Conservation (phyloP, 306 rosid genomes). For the Prunus fruticosa region DNA sequence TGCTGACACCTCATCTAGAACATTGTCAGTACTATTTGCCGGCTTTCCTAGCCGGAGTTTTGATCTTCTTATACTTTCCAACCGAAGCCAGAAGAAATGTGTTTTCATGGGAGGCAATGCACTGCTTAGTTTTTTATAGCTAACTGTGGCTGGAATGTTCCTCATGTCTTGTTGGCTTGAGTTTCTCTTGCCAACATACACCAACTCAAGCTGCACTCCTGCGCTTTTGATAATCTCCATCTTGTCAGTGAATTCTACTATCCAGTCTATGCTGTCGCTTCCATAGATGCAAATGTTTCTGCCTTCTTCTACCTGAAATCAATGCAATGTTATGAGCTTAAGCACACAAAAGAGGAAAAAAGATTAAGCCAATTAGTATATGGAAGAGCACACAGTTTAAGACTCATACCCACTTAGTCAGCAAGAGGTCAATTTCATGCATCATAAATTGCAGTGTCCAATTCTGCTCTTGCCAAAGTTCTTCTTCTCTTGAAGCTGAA, state of each 20-base stretch:
- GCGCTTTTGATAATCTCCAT: constrained; percentile 30
- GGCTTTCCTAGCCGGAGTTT: constrained; percentile 30
- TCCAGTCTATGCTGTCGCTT: constrained; percentile 47
- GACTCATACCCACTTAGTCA: constrained; percentile 53
- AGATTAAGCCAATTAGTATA: background rate
- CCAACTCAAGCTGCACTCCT: constrained; percentile 48
- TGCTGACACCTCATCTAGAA: constrained; percentile 40
- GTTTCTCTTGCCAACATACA: constrained; percentile 44
- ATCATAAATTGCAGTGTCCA: constrained; percentile 50
- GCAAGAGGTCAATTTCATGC: constrained; percentile 37
- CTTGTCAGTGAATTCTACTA: constrained; percentile 38
- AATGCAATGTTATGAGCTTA: constrained; percentile 10
- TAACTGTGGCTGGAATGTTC: constrained; percentile 17
- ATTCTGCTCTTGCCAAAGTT: constrained; percentile 50
- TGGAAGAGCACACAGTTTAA: background rate
- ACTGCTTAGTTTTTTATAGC: constrained; percentile 9
- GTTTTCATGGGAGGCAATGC: constrained; percentile 29
- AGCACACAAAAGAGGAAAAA: background rate
- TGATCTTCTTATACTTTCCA: constrained; percentile 57
- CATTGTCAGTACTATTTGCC: constrained; percentile 18
- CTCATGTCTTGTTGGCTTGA: constrained; percentile 13
- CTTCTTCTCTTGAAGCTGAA: constrained; percentile 44
- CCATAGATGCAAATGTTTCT: constrained; percentile 57
- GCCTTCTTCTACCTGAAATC: constrained; percentile 51
- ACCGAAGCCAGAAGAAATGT: constrained; percentile 57